Evolutionary conservation across 2,329 filamentous ascomycete species (phyloP), one percentile per base, ranked within the genome.

Genomic region (Trichoderma koningii): DNA sequence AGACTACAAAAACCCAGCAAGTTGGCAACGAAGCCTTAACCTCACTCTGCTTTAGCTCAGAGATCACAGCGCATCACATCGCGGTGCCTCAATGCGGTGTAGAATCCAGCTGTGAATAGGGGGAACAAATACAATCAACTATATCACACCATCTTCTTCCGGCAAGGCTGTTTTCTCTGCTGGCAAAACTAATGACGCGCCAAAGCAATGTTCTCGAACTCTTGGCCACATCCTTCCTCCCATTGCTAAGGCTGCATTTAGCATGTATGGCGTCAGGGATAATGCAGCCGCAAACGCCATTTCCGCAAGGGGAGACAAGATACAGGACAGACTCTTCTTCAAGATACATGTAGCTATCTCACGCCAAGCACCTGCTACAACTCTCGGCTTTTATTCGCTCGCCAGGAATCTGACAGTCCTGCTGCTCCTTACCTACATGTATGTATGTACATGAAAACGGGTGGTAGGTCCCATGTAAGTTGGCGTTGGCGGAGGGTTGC

Each of bases 191-290:
- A 34, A 45, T 62, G 47, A 21, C 38, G 23, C 44, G 59, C 48
- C 34, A 61, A 26, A 34, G 10, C 21, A 17, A 9, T 19, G 15
- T 47, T 5, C 6, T 12, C 19, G 12, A 38, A 38, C 3, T 38
- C 34, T 38, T 14, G 34, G 34, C 34, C 30, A 34, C 30, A 7
- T 34, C 30, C 10, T 34, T 10, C 30, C 34, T 21, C 28, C 26
- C n/a, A 62, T 62, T 21, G 7, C n/a, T 45, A 45, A 62, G 59
- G 48, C 59, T 62, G 59, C 38, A 45, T 62, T 23, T 30, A n/a
- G n/a, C 48, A 38, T 38, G 12, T 5, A 38, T 38, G 34, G 34
- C 10, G 34, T 12, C 34, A 38, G 34, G 34, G 34, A 38, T 26
- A 14, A 44, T 23, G 50, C 15, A 23, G 48, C 5, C 30, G 38